A percentile compares a stretch with the other conserved stretches of the same genome.
These are phyloP conservation scores for Yarrowia sp. DNA, from an alignment of 805 yeast species.

Conservation along the genomic window DNA sequence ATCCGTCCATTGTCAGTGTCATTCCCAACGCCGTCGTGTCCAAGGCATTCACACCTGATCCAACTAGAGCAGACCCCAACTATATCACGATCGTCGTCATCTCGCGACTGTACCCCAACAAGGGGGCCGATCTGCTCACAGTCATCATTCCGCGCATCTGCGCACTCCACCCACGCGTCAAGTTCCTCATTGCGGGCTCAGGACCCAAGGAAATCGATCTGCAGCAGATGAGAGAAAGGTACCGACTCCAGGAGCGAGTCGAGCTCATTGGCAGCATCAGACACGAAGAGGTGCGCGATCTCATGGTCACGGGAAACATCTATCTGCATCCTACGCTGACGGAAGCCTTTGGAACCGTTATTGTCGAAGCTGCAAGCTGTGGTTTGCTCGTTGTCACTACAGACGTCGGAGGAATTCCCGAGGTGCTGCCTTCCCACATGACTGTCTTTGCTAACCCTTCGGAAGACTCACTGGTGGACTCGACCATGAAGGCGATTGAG, in stretches of 20 bases:
- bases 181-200: slow-evolving; percentile 89
- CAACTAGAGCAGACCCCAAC: slow-evolving; percentile 38
- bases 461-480: slow-evolving; percentile 73
- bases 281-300: slow-evolving; percentile 90
- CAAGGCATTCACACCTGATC: slow-evolving; percentile 59
- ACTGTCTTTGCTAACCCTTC: slow-evolving; percentile 87
- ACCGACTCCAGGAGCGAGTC: slow-evolving; percentile 83
- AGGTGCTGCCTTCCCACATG: slow-evolving; percentile 90
- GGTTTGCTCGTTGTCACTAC: slow-evolving; percentile 93
- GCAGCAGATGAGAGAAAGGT: slow-evolving; percentile 90
- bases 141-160: slow-evolving; percentile 87
- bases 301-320: slow-evolving; percentile 91
- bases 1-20: slow-evolving; percentile 76
- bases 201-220: slow-evolving; percentile 94
- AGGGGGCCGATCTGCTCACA: slow-evolving; percentile 86
- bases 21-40: slow-evolving; percentile 97
- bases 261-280: slow-evolving; percentile 79
- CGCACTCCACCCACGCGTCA: slow-evolving; percentile 55
- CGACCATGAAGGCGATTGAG: slow-evolving; percentile 68
- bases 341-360: slow-evolving; percentile 96
- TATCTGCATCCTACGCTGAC: slow-evolving; percentile 91
- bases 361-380: slow-evolving; percentile 97
- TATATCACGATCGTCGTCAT: slow-evolving; percentile 83
- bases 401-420: slow-evolving; percentile 96
- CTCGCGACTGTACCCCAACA: slow-evolving; percentile 88